Evolutionary conservation across 1,284 basidiomycete species (phyloP), one percentile per base, ranked within the genome.

Genomic region (Cutaneotrichosporon curvatum): DNA sequence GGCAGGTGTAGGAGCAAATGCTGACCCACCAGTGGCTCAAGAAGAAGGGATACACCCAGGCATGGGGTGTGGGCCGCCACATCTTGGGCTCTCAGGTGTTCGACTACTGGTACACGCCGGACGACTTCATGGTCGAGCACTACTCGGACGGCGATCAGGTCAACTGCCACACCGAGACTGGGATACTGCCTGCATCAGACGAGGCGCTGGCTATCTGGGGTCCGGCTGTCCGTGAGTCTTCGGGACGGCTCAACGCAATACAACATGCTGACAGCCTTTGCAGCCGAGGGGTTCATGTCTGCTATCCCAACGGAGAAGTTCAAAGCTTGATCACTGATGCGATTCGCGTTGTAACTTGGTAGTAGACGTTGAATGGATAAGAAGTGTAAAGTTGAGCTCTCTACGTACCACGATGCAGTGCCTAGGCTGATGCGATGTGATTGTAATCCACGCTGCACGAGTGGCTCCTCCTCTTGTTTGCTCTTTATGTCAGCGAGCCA

Each of bases 61-160:
- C 48, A 1, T 59, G 58, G 58, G 58, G 58, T 4, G 41, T 59
- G 10, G 58, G 58, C 0, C 48, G 58, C 12, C 58, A 59, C 40
- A 57, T 59, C 32, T 45, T 59, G 15, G 58, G 58, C 23, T 55
- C 53, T 9, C 58, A 59, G 36, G 50, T 59, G n/a, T 59, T 59
- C 37, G 58, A 59, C 22, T 59, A 59, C 40, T 57, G 55, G 55
- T 56, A 48, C 39, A 52, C 38, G 37, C 54, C 51, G 11, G 56
- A 56, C 41, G 47, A 47, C 15, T 58, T 58, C 39, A 51, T 56
- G 45, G 47, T 58, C 25, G 57, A 58, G 47, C 57, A 58, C 40
- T 58, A 58, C 38, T 47, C 54, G 3, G 57, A 58, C 23, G 57
- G 57, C 11, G 57, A 58, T 25, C 54, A 47, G 15, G 57, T 58